Base-by-base conservation (phyloP, 2,329 filamentous ascomycete species). In the Neopestalotiopsis sp. region DNA sequence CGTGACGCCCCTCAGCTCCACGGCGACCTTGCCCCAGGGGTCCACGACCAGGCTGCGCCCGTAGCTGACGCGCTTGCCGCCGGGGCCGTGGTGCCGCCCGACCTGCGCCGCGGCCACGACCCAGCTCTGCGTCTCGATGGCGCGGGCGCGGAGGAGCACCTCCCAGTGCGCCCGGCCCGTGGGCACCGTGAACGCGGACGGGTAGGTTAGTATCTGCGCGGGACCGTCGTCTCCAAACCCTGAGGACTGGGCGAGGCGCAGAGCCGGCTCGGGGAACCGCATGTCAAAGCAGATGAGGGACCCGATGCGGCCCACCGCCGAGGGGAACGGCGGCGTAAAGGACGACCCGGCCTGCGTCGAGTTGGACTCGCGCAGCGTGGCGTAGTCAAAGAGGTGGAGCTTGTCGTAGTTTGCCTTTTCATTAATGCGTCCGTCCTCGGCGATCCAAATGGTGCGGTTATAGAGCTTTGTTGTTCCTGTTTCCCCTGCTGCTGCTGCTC, bases 81-180 rank as follows among this genome's bases (percentile, higher is more conserved):
- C 71, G 62, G 38, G 70, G 64, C 70, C 12, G 72, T 85, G 94
- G 45, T 53, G 59, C 49, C 83, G 79, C 1, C 94, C 95, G 28
- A 89, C 88, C 80, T 98, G 95, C 53, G 94, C 95, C 0, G 95
- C 91, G 10, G 95, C 95, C 70, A 98, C 83, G 1, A 98, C 91
- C 84, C 93, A 98, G 67, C 90, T 90, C 81, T 98, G 93, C 20
- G 92, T 94, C 84, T 98, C 95, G 70, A 98, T 94, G 10, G 95
- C 95, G 61, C 95, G 86, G 3, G 94, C 90, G 34, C 93, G 86
- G 14, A 98, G 83, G 5, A 98, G 82, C 2, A 89, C 85, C 76
- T 94, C 90, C 95, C 95, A 98, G 81, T 98, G 95, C 1, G 93
- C 93, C 68, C 85, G 86, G 0, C 95, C 95, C 0, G 95, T 98